Evolutionary conservation across 345 rosid species (phyloP), one percentile per base, ranked within the genome.

Genomic region (Jatropha curcas): DNA sequence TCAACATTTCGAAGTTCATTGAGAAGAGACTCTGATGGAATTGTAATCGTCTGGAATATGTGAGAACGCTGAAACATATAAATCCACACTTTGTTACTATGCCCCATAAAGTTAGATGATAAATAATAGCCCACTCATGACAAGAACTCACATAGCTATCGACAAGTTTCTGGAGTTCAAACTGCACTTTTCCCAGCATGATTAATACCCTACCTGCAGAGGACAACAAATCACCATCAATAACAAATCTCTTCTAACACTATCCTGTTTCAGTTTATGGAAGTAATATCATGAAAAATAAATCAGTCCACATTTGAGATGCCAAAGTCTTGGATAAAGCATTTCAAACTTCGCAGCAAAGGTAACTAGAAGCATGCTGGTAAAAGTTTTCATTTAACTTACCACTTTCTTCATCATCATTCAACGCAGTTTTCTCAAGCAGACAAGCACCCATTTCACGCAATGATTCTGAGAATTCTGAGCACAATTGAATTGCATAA

Each of bases 391-490:
- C 33, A 46, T 41, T 51, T 34, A 39, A 61, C 89, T 85, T 80
- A 93, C 99, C 80, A 70, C 91, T 86, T 77, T 88, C 99, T 86
- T 85, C 88, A 50, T 89, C 96, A 71, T 84, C 87, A 56, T 88
- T 87, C 41, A 89, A 83, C 14, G 96, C 85, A 24, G 87, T 91
- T 84, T 85, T 89, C 82, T 88, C 92, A 22, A 96, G 92, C 57
- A 96, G 88, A 85, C 93, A 93, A 56, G 87, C 77, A 75, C 99
- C 98, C 97, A 96, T 84, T 84, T 96, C 98, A 70, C 76, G 92
- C 81, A 93, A 74, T 14, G 99, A 90, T 72, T 91, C 98, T 2
- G 99, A 93, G 83, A 96, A 93, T 83, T 96, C 98, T 96, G 88
- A 41, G 62, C 33, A 45, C 2, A 33, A 63, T 1, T 25, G 9